Evolutionary conservation across 2,329 filamentous ascomycete species (phyloP).

Genomic region (Sarocladium oryzae): DNA sequence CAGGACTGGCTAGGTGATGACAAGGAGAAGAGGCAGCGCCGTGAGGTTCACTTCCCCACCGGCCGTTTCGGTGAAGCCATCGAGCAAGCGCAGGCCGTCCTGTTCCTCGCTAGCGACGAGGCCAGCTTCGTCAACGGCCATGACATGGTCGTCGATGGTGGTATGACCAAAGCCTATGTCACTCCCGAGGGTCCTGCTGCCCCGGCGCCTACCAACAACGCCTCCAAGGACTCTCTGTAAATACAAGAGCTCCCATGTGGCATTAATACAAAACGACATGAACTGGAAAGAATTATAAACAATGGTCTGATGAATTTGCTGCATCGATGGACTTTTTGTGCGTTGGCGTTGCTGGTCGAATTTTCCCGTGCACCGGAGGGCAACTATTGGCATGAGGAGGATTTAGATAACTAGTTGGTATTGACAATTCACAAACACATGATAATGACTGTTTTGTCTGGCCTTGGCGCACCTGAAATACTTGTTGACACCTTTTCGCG

Average conservation of each 20-base stretch:
- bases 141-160: slow-evolving; percentile 93
- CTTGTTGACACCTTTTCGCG: too few relatives aligned
- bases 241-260: background rate
- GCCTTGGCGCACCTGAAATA: too few relatives aligned
- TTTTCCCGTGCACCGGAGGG: too few relatives aligned
- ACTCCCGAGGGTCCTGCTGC: slow-evolving; percentile 55
- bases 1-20: slow-evolving; percentile 94
- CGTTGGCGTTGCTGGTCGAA: background rate
- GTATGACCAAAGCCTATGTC: slow-evolving; percentile 89
- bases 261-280: background rate
- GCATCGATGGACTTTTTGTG: background rate
- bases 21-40: slow-evolving; percentile 68
- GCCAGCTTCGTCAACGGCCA: slow-evolving; percentile 83
- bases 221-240: slow-evolving; percentile 38
- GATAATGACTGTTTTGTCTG: too few relatives aligned
- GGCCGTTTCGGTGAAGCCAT: slow-evolving; percentile 90
- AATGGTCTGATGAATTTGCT: background rate
- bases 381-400: too few relatives aligned
- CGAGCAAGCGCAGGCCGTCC: slow-evolving; percentile 83
- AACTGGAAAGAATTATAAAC: too few relatives aligned
- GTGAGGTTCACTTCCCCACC: slow-evolving; percentile 83
- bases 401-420: too few relatives aligned
- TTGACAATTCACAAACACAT: too few relatives aligned
- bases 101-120: slow-evolving; percentile 85
- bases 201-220: slow-evolving; percentile 53